Conservation (phyloP, 2,329 filamentous ascomycete genomes). For the Stachybotrys chartarum region DNA sequence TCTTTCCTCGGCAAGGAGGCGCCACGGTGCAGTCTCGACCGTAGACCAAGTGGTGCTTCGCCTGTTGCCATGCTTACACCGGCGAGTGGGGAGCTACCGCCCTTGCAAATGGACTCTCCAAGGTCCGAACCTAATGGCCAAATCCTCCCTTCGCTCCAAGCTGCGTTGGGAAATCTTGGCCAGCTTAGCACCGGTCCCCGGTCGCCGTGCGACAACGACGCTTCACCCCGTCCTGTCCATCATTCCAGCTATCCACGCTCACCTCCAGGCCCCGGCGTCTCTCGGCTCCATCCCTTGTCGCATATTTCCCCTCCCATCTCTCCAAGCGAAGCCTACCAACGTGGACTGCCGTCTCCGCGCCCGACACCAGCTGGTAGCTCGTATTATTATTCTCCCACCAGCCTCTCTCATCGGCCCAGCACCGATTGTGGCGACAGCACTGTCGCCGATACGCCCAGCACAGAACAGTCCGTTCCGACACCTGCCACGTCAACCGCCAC, state of each 20-base stretch:
- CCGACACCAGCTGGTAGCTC: conserved; percentile 30
- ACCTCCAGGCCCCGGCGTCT: conserved; percentile 18
- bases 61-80: conserved; percentile 14
- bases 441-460: conserved; percentile 38
- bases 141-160: conserved; percentile 30
- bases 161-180: conserved; percentile 27
- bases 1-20: conserved; percentile 1
- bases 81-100: conserved; percentile 24
- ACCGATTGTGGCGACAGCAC: conserved; percentile 36
- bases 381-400: conserved; percentile 24
- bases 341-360: conserved; percentile 40
- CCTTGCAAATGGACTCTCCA: conserved; percentile 28
- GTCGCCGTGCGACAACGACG: conserved; percentile 23
- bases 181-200: conserved; percentile 19
- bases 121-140: conserved; percentile 26
- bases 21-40: conserved; percentile 3
- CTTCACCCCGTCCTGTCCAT: conserved; percentile 14
- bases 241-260: conserved; percentile 22
- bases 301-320: conserved; percentile 40
- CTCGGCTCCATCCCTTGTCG: conserved; percentile 22
- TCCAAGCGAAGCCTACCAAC: conserved; percentile 37
- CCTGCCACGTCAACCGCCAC: conserved; percentile 21
- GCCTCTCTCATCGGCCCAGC: conserved; percentile 25
- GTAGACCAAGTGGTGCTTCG: conserved; percentile 12
- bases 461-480: conserved; percentile 35